Percentiles rank a stretch among this genome's conserved stretches.
Conservation (phyloP, 1,284 basidiomycete genomes). For the Coniophora puteana region DNA sequence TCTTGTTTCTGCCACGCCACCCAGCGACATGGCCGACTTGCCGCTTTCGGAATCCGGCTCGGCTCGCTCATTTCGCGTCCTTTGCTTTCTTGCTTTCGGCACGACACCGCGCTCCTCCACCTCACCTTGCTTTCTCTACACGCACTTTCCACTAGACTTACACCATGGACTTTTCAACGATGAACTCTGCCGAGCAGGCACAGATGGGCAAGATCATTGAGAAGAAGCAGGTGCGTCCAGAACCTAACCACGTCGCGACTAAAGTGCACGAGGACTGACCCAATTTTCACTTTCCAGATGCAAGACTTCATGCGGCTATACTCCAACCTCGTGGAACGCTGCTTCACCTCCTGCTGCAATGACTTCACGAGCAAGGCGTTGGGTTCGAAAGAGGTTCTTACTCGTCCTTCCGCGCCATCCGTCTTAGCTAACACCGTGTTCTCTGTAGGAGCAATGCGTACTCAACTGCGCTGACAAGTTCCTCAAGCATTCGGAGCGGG, state of each 20-base stretch:
- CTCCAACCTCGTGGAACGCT: slow-evolving; percentile 93
- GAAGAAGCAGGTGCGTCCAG: slow-evolving; percentile 84
- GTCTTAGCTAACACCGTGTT: slow-evolving; percentile 12
- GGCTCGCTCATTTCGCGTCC: too few species aligned
- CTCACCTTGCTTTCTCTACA: slow-evolving; percentile 8
- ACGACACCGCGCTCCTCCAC: background rate
- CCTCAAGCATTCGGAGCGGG: slow-evolving; percentile 94
- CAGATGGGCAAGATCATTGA: slow-evolving; percentile 90
- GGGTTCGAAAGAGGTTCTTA: slow-evolving; percentile 85
- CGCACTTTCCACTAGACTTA: slow-evolving; percentile 13
- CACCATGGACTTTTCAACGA: slow-evolving; percentile 83
- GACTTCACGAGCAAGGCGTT: slow-evolving; percentile 96
- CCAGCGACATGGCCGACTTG: too few species aligned
- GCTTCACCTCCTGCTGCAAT: slow-evolving; percentile 93
- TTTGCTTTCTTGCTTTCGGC: slow-evolving; percentile 1
- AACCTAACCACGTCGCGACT: slow-evolving; percentile 1
- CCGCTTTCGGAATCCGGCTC: too few species aligned
- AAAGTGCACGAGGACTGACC: slow-evolving; percentile 2
- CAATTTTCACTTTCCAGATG: slow-evolving; percentile 61
- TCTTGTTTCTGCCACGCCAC: too few species aligned
- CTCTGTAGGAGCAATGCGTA: slow-evolving; percentile 72
- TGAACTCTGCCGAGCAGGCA: slow-evolving; percentile 84
- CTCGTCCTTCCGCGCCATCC: background rate
- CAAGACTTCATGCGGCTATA: slow-evolving; percentile 97
- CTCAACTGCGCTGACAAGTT: slow-evolving; percentile 89